A percentile compares a stretch with the other conserved stretches of the same genome.
phyloP scores from a whole-genome alignment of 768 basidiomycete species.

The Mycena rosella region DNA sequence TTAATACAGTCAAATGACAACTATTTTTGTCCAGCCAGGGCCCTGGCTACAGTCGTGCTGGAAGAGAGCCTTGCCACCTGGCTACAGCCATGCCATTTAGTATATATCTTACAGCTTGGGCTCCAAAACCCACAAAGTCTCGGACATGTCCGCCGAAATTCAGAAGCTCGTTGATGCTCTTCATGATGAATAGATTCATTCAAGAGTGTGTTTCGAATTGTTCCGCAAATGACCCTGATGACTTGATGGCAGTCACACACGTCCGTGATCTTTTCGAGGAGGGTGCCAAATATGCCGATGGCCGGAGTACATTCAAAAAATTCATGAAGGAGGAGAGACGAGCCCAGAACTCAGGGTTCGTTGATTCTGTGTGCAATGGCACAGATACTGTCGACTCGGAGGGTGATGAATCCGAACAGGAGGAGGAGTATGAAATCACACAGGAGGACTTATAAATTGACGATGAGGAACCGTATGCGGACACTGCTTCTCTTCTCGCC shows the following conservation, averaged over 20 bases:
- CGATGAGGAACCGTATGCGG: constrained; percentile 17
- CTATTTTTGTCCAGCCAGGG: no score
- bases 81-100: no score
- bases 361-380: background rate
- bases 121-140: constrained; percentile 27
- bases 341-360: background rate
- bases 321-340: constrained; percentile 21
- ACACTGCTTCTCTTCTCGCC: background rate
- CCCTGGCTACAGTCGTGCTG: no score
- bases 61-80: no score
- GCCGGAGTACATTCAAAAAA: constrained; percentile 19
- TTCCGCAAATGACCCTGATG: background rate
- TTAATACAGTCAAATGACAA: no score
- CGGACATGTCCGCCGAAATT: constrained; percentile 14
- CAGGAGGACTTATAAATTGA: constrained; percentile 4
- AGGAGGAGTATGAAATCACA: constrained; percentile 10
- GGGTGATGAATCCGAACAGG: background rate
- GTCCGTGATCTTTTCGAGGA: constrained; percentile 28
- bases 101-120: no score
- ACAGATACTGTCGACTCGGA: background rate
- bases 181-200: background rate
- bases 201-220: constrained; percentile 31
- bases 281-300: constrained; percentile 27
- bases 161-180: background rate
- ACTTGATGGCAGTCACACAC: background rate